Percentiles rank a stretch among this genome's conserved stretches.
These are phyloP conservation scores for Epichloe sibirici DNA, from an alignment of 2,329 filamentous ascomycete species.

Conservation along the genomic window DNA sequence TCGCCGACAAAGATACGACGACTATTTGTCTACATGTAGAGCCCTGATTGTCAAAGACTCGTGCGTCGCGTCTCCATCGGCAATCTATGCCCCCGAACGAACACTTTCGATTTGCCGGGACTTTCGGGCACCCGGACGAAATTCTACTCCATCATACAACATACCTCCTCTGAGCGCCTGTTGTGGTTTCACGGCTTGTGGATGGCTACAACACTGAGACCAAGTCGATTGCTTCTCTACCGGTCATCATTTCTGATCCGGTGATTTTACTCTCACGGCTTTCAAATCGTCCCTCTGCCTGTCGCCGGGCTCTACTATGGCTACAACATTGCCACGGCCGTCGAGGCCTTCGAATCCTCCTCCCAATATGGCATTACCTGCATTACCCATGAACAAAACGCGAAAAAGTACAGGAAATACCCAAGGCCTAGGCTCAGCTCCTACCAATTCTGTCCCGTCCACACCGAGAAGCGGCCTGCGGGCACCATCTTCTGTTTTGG, in stretches of 20 bases:
- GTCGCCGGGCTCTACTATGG: constrained; percentile 12
- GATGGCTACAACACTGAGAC: constrained; percentile 2
- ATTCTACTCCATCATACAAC: neutral
- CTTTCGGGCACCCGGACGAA: neutral
- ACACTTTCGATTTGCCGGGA: neutral
- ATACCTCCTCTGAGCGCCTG: neutral
- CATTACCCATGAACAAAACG: constrained; percentile 60
- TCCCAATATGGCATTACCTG: constrained; percentile 59
- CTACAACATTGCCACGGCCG: constrained; percentile 52
- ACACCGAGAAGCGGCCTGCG: constrained; percentile 47
- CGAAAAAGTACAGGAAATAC: constrained; percentile 50
- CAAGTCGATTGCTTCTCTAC: neutral
- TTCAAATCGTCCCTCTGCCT: neutral
- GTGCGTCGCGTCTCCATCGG: neutral
- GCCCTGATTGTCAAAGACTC: neutral
- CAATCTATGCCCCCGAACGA: neutral
- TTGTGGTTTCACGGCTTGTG: neutral
- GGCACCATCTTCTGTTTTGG: constrained; percentile 41
- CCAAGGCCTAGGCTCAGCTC: constrained; percentile 18
- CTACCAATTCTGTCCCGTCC: constrained; percentile 29
- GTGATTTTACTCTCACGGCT: neutral
- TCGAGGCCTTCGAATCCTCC: constrained; percentile 58
- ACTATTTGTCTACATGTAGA: neutral
- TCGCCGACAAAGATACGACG: neutral
- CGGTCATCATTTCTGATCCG: neutral